Conservation (phyloP, 2,329 filamentous ascomycete species). For the Cercospora sp. region DNA sequence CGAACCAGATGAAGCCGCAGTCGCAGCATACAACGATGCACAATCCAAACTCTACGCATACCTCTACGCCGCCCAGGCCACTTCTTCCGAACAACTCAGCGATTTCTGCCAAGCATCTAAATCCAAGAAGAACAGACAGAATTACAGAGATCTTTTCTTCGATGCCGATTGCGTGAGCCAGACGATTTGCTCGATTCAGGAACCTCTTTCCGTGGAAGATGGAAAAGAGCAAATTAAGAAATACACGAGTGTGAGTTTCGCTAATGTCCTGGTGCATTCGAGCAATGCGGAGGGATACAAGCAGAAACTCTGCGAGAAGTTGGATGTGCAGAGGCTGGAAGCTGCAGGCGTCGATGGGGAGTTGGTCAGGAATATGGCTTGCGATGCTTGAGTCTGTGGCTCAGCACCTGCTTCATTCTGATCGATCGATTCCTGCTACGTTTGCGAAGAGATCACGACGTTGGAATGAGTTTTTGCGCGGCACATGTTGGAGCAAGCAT, state of each 20-base stretch:
- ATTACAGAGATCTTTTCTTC: constrained; percentile 23
- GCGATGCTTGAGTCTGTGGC: constrained; percentile 5
- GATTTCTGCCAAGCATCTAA: background rate
- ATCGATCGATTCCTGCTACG: background rate
- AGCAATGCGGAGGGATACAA: constrained; percentile 26
- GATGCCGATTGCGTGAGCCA: constrained; percentile 25
- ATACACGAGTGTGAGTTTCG: constrained; percentile 26
- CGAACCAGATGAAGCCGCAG: constrained; percentile 17
- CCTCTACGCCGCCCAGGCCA: constrained; percentile 25
- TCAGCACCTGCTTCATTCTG: background rate
- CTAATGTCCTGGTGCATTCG: constrained; percentile 26
- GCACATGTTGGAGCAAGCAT: background rate
- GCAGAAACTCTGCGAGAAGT: constrained; percentile 26
- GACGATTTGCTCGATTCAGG: constrained; percentile 28
- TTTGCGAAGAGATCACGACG: background rate
- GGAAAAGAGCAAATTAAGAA: constrained; percentile 21
- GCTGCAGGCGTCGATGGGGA: constrained; percentile 30
- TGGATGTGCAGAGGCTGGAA: constrained; percentile 28
- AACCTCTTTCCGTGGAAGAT: constrained; percentile 18
- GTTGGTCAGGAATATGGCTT: constrained; percentile 23
- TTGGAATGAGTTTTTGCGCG: background rate
- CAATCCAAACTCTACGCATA: constrained; percentile 28
- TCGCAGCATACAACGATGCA: constrained; percentile 24
- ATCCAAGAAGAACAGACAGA: background rate
- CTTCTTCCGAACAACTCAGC: constrained; percentile 4